Base-by-base conservation (phyloP, 805 yeast genomes). In the Kregervanrija fluxuum region DNA sequence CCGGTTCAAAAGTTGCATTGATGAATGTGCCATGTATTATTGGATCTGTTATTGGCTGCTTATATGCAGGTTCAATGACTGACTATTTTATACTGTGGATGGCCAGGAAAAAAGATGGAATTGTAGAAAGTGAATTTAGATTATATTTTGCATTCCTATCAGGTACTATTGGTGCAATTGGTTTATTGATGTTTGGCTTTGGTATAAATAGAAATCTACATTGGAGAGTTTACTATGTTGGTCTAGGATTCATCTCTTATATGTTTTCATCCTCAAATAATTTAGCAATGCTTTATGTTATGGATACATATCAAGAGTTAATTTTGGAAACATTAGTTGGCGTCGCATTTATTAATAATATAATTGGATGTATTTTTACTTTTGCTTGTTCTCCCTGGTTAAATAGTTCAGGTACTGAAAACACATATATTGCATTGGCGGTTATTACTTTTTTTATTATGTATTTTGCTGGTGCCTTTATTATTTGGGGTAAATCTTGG, bases 1-100 rank as follows among this genome's bases (percentile, higher is more conserved):
- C 79, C 12, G 73, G 73, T 48, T 67, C 72, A 1, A 80, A 77
- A 35, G 85, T 85, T n/a, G 90, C 87, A 0, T 57, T 82, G 38
- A 82, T 84, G 89, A 82, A 83, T 54, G 68, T 84, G n/a, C 89
- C 91, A 1, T 73, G 81, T 37, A 60, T 80, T 36, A 70, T 79
- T 32, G 87, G 87, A 22, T 79, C 85, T 1, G 62, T 77, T 8
- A 67, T 80, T 44, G 87, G 87, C 2, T 79, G 85, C 65, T 54
- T 79, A 32, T 76, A 78, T 51, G 83, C 86, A 3, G 86, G 87
- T 41, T 61, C 74, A n/a, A 38, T 79, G 17, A 73, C 80, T 34
- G 87, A 81, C 56, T 69, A 75, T 57, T 77, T 81, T 59, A 80
- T 80, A 9, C 63, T 79, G n/a, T 75, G 79, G 79, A 57, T 76